Conservation (phyloP, 495 filamentous ascomycete genomes). For the Neurospora tetrasperma region DNA sequence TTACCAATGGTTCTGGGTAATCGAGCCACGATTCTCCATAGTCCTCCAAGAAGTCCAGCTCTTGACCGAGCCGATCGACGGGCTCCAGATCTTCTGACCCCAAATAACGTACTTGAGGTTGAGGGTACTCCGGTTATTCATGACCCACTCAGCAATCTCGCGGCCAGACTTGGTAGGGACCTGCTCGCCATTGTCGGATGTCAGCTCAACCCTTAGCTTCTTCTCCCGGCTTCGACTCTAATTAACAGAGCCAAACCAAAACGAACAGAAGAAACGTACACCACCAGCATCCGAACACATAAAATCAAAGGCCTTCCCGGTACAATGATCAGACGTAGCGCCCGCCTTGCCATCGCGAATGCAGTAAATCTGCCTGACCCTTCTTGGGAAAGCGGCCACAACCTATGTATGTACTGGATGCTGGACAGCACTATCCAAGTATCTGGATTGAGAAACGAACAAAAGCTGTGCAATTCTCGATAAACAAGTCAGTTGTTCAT, state of each 20-base stretch:
- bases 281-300: conserved; percentile 33
- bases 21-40: conserved; percentile 31
- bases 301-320: conserved; percentile 32
- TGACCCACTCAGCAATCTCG: conserved; percentile 36
- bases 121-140: conserved; percentile 29
- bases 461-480: neutral
- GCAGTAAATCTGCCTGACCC: conserved; percentile 28
- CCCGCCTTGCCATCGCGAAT: conserved; percentile 23
- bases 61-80: conserved; percentile 19
- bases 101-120: conserved; percentile 39
- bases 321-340: conserved; percentile 29
- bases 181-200: neutral
- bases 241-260: neutral
- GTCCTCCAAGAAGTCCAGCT: conserved; percentile 28
- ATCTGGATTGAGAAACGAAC: neutral
- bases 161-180: conserved; percentile 22
- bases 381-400: conserved; percentile 26
- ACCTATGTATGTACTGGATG: conserved; percentile 6
- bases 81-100: conserved; percentile 38
- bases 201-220: neutral
- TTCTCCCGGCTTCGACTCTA: neutral
- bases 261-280: neutral
- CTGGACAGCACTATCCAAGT: neutral
- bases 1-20: conserved; percentile 33
- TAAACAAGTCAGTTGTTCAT: neutral